Conservation (phyloP, 1,284 basidiomycete species). For the Ganoderma lucidum region DNA sequence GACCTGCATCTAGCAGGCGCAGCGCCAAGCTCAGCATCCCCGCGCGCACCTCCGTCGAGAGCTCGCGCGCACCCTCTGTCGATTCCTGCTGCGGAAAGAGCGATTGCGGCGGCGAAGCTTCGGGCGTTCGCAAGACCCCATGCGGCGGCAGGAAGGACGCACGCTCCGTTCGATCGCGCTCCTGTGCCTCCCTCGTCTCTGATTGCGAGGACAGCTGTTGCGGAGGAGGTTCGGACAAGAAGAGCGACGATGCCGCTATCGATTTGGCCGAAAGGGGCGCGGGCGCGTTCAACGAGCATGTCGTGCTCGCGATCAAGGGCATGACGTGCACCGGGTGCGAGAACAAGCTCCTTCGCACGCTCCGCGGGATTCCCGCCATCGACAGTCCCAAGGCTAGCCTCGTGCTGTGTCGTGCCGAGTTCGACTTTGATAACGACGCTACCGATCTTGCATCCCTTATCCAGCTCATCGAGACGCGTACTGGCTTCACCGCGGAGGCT, state of each 20-base stretch:
- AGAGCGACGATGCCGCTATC: slow-evolving; percentile 25
- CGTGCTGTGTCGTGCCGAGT: slow-evolving; percentile 43
- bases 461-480: slow-evolving; percentile 39
- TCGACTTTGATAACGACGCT: slow-evolving; percentile 37
- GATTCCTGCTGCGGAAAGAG: slow-evolving; percentile 36
- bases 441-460: slow-evolving; percentile 36
- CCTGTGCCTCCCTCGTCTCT: slow-evolving; percentile 27
- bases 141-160: slow-evolving; percentile 25
- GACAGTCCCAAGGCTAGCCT: slow-evolving; percentile 43
- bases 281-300: slow-evolving; percentile 25
- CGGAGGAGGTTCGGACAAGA: slow-evolving; percentile 24
- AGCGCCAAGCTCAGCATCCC: slow-evolving; percentile 21
- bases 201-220: slow-evolving; percentile 32
- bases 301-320: slow-evolving; percentile 40
- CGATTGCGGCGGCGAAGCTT: slow-evolving; percentile 23
- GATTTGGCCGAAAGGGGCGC: slow-evolving; percentile 26
- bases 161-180: slow-evolving; percentile 10
- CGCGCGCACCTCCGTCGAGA: slow-evolving; percentile 23
- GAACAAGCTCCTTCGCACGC: slow-evolving; percentile 41
- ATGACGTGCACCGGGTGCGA: slow-evolving; percentile 47
- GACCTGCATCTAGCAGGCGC: slow-evolving; percentile 20
- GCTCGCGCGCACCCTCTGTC: slow-evolving; percentile 26
- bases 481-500: slow-evolving; percentile 39
- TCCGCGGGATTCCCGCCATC: slow-evolving; percentile 35
- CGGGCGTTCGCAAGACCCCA: slow-evolving; percentile 22